These are phyloP conservation scores for Sclerotinia nivalis DNA, from an alignment of 2,329 filamentous ascomycete genomes.

Conservation along the genomic window DNA sequence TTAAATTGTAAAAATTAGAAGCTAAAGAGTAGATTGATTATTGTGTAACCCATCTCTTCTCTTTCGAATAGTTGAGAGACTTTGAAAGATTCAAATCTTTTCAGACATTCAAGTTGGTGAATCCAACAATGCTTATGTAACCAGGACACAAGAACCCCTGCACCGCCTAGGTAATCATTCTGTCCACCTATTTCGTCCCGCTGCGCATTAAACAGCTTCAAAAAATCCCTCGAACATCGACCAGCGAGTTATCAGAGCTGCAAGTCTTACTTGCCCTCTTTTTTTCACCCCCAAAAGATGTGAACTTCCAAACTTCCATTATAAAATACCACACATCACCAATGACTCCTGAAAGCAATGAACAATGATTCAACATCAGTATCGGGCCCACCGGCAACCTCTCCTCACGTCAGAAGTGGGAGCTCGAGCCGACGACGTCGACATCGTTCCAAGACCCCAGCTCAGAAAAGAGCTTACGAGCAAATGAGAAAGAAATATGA, in stretches of 20 bases:
- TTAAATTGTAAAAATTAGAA: not conserved
- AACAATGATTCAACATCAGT: slow-evolving; percentile 51
- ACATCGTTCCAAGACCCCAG: slow-evolving; percentile 26
- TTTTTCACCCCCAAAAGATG: slow-evolving; percentile 28
- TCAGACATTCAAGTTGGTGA: not conserved
- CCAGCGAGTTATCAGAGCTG: slow-evolving; percentile 11
- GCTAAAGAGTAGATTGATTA: not conserved
- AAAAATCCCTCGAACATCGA: slow-evolving; percentile 10
- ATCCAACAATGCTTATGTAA: slow-evolving; percentile 8
- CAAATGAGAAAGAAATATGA: slow-evolving; percentile 54
- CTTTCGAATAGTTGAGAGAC: not conserved
- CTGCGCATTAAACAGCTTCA: slow-evolving; percentile 8
- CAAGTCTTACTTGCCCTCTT: slow-evolving; percentile 14
- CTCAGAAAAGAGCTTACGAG: slow-evolving; percentile 42
- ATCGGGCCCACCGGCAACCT: slow-evolving; percentile 33
- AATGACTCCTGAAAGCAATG: slow-evolving; percentile 48
- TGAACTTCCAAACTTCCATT: slow-evolving; percentile 26
- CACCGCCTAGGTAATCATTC: not conserved
- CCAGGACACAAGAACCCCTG: not conserved
- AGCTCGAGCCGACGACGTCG: slow-evolving; percentile 16
- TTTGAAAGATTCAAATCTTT: not conserved
- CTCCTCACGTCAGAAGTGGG: slow-evolving; percentile 25
- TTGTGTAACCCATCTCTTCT: not conserved
- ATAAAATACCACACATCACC: slow-evolving; percentile 26
- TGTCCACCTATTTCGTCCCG: slow-evolving; percentile 14